Percentiles rank a stretch among this genome's conserved stretches.
Conservation (phyloP, 805 yeast genomes). For the Torulaspora indica region DNA sequence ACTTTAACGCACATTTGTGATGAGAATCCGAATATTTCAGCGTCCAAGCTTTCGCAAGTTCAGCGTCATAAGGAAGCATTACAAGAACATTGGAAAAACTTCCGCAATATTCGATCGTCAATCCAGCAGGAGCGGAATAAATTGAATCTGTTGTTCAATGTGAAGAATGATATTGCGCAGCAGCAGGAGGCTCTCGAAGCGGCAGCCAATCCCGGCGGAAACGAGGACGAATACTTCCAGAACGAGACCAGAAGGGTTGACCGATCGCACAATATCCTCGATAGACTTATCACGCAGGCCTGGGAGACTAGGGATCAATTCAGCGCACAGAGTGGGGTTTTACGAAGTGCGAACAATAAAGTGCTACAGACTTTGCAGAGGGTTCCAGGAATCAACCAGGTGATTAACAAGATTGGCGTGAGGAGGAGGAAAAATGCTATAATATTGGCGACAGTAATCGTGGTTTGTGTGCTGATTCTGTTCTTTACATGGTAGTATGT, state of each 20-base stretch:
- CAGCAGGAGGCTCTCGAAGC: conserved; percentile 40
- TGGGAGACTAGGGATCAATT: conserved; percentile 86
- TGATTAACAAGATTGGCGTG: conserved; percentile 77
- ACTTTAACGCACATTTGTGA: conserved; percentile 53
- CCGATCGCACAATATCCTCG: conserved; percentile 68
- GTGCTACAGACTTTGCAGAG: conserved; percentile 56
- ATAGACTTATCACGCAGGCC: conserved; percentile 76
- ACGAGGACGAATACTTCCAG: conserved; percentile 68
- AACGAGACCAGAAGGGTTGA: conserved; percentile 74
- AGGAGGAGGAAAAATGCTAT: conserved; percentile 84
- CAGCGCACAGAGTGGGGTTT: conserved; percentile 58
- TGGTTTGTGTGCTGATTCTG: conserved; percentile 65
- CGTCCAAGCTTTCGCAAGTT: conserved; percentile 75
- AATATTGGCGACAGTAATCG: conserved; percentile 70
- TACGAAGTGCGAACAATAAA: conserved; percentile 60
- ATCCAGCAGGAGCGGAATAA: conserved; percentile 73
- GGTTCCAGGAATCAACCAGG: conserved; percentile 77
- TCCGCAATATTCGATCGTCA: conserved; percentile 50
- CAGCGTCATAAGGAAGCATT: conserved; percentile 75
- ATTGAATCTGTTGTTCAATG: conserved; percentile 65
- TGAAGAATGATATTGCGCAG: conserved; percentile 72
- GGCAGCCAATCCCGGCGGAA: conserved; percentile 22
- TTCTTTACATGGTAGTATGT: conserved; percentile 45
- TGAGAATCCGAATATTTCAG: conserved; percentile 51
- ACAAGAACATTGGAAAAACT: conserved; percentile 63